Percentiles rank a stretch among this genome's conserved stretches.
phyloP scores from a whole-genome alignment of 192 early-diverging fungal species.

The Backusella parvicylindrica region DNA sequence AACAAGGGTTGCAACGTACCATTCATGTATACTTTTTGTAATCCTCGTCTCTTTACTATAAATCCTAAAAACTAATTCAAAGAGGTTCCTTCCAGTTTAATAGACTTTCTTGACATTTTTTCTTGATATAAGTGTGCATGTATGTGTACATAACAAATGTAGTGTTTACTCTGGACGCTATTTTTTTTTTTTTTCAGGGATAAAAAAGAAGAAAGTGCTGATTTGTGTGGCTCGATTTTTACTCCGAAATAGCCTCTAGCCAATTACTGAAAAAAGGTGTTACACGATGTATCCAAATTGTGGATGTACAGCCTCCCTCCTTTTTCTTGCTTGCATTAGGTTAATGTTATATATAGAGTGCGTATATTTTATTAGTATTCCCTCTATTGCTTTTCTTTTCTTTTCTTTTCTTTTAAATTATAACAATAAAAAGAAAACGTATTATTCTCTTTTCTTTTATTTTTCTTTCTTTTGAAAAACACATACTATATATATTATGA shows the following conservation, averaged over 20 bases:
- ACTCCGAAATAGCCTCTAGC: neutral
- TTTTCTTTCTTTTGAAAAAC: neutral
- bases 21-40: neutral
- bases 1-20: neutral
- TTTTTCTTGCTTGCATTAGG: conserved; percentile 6
- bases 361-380: neutral
- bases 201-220: neutral
- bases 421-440: neutral
- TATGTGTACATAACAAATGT: neutral
- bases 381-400: neutral
- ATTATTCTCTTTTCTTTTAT: neutral
- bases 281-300: conserved; percentile 1
- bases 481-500: neutral
- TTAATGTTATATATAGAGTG: neutral
- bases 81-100: neutral
- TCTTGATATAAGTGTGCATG: neutral
- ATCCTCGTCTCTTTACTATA: neutral
- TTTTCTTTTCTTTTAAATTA: neutral
- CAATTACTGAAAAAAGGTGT: neutral
- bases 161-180: neutral
- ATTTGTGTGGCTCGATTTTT: neutral
- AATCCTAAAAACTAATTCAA: neutral
- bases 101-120: neutral
- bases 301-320: conserved; percentile 1
- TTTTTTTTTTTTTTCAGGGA: neutral